Evolutionary conservation across 2,329 filamentous ascomycete genomes (phyloP), one percentile per base, ranked within the genome.

Genomic region (Aspergillus eucalypticola): DNA sequence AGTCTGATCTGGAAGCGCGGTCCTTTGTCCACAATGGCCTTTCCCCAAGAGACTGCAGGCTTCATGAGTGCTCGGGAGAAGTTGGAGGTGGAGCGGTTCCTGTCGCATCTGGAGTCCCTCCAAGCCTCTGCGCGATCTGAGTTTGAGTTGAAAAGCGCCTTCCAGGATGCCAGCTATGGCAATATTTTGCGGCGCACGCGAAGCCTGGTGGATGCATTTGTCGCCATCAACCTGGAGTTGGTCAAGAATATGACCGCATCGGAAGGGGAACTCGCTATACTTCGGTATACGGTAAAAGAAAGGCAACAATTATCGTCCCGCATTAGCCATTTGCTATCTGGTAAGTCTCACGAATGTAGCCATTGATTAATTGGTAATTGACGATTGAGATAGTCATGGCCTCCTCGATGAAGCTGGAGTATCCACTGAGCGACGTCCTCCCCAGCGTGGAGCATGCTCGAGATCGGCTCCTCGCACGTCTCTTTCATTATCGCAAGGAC

Each of bases 1-100:
- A 91, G 92, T 15, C 83, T 99, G 35, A 93, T 98, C 65, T 99
- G 95, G 95, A 96, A 94, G 78, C 87, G 93, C 48, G 94, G 96
- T 8, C 95, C 95, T 0, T 81, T 99, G 23, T 89, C 90, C 4
- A 86, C 88, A 6, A 83, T 96, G 58, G 79, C 88, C 0, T 83
- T 87, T 49, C 86, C 83, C 60, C 63, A 67, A n/a, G 80, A 85
- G 3, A 78, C 83, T 38, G 71, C 80, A 58, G 86, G 87, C 5
- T 98, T 96, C 74, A 92, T 97, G 84, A 89, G 89, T 63, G 85
- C 92, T n/a, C 86, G 88, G 38, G 95, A 98, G 76, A 93, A 96
- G 73, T 86, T 90, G 4, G 90, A 92, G 44, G 84, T 99, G 56
- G 92, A 96, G 71, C 87, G 90, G 60, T 97, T 94, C 70, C 73